Base-by-base conservation (phyloP, 192 early-diverging fungal species). In the Coemansia reversa region DNA sequence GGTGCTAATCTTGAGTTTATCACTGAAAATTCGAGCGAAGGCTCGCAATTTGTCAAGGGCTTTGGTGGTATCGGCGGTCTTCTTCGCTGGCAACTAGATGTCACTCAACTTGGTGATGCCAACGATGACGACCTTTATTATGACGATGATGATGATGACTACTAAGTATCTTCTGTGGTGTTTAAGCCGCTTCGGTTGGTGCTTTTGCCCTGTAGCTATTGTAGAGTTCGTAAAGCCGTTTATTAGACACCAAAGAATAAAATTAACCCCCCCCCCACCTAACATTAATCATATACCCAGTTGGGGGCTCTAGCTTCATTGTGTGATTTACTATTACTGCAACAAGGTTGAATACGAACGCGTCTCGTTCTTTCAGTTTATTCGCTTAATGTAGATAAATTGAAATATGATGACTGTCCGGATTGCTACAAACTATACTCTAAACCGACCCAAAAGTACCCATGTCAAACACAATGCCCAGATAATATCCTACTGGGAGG, bases 31-130 rank as follows among this genome's bases (percentile, higher is more conserved):
- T 95, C 95, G 33, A 92, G 91, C 64, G 96, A 97, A 81, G 96
- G 95, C 49, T 90, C 93, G 32, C 95, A 98, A 83, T 99, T 98
- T 83, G 93, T 97, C 62, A 93, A 91, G 71, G 97, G 97, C 23
- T 99, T 99, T 81, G 97, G 97, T 83, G 97, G 97, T 47, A 97
- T 99, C 67, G 97, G 94, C 52, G 96, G 93, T 18, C 65, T 95
- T 24, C 84, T 98, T 65, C 93, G 97, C 73, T 99, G 97, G 87
- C 95, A 98, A 87, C 88, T 96, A 56, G 86, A 91, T 69, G 85
- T 93, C 60, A 75, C 87, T 18, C 83, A 86, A 72, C 78, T 91
- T 33, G 85, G 83, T 33, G 86, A 88, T 57, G 86, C 84, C 51
- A 82, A 87, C 23, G 84, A 87, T 27, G 85, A 87, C 33, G 86